Base-by-base conservation (phyloP, 2,329 filamentous ascomycete genomes). In the Trichoderma aggressivum region DNA sequence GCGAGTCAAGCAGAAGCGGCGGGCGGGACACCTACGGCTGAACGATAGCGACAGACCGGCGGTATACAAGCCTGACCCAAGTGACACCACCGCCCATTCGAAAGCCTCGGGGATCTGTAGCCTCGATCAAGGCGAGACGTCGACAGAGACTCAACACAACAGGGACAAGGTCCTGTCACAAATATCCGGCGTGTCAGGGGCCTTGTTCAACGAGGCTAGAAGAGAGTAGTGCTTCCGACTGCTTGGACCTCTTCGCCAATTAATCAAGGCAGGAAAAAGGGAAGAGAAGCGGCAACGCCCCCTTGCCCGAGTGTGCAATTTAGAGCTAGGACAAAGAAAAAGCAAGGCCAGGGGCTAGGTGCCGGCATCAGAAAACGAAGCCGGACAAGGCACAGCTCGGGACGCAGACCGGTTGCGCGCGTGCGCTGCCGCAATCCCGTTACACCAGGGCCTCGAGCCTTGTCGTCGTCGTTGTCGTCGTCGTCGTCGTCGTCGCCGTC, bases 371-470 rank as follows among this genome's bases (percentile, higher is more conserved):
- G 24, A 62, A 63, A 24, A 43, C 43, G 59, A 70, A 28, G 50
- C 24, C 50, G 59, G 70, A 62, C 63, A 64, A 59, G 60, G 60
- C 59, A 64, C 32, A 58, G 34, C 47, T 56, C 50, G 59, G 68
- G 39, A 69, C 55, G 39, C 55, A 68, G 28, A n/a, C 21, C 50
- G 32, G 56, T 28, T 43, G 66, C 60, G 68, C 68, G 47, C 56
- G 61, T 62, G 66, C 36, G 30, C 53, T 70, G 50, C 32, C 56
- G 70, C 36, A 62, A 34, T 60, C 65, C 43, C 58, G 50, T 47
- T 53, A 34, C 36, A 58, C 50, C 67, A 55, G 39, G 26, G 62
- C 47, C 39, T 59, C n/a, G 24, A 70, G 65, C 59, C 67, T 64
- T 47, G 68, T 28, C 60, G 58, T 53, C 32, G 43, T 47, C 47